These are phyloP conservation scores for Candida anglica DNA, from an alignment of 805 yeast genomes.

Conservation along the genomic window DNA sequence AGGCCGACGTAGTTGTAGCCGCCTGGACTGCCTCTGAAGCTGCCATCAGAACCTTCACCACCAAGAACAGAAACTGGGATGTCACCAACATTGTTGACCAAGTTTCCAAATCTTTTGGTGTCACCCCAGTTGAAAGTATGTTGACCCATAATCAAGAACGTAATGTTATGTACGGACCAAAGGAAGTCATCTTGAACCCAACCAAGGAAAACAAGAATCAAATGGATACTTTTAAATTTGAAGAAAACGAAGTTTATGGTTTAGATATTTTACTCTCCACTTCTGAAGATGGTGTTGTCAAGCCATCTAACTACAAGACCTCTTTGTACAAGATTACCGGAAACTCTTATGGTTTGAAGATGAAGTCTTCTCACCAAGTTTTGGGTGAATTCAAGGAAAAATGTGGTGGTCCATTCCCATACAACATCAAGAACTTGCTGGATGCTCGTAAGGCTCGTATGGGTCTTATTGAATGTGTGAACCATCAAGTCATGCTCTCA, in stretches of 20 bases:
- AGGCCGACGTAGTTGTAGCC: constrained; percentile 66
- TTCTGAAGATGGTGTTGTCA: constrained; percentile 63
- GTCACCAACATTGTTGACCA: constrained; percentile 63
- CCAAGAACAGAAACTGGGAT: constrained; percentile 71
- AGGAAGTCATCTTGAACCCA: constrained; percentile 75
- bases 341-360: constrained; percentile 60
- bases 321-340: constrained; percentile 72
- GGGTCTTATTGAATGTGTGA: constrained; percentile 69
- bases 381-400: constrained; percentile 65
- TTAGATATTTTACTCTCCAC: constrained; percentile 66
- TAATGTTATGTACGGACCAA: constrained; percentile 67
- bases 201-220: constrained; percentile 59
- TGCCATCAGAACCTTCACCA: constrained; percentile 63
- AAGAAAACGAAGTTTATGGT: constrained; percentile 75
- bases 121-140: constrained; percentile 71
- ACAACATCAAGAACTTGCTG: constrained; percentile 58
- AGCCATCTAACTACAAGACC: constrained; percentile 55
- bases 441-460: constrained; percentile 70
- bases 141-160: constrained; percentile 66
- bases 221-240: constrained; percentile 62
- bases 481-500: constrained; percentile 62
- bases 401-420: constrained; percentile 61
- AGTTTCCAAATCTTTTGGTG: constrained; percentile 57
- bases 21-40: constrained; percentile 81
- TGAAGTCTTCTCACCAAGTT: constrained; percentile 65